A percentile compares a stretch with the other conserved stretches of the same genome.
phyloP scores from a whole-genome alignment of 257 asterid genomes.

The Solanum bulbocastanum region DNA sequence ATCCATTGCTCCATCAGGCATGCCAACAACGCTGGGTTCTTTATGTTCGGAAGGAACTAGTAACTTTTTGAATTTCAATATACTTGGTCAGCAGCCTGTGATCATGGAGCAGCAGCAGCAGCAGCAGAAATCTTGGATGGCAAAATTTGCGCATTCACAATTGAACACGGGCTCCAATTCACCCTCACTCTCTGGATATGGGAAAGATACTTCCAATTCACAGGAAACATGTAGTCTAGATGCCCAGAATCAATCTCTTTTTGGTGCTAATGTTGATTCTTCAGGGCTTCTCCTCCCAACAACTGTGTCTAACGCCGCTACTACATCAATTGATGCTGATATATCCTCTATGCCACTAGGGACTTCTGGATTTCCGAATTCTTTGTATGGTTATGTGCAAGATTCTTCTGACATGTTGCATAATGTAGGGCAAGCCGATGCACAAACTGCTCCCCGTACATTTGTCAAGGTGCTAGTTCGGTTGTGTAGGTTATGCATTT shows the following conservation, averaged over 20 bases:
- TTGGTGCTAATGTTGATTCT: slow-evolving; percentile 52
- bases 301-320: slow-evolving; percentile 38
- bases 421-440: slow-evolving; percentile 49
- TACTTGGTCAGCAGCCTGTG: slow-evolving; percentile 50
- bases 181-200: slow-evolving; percentile 34
- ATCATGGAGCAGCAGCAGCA: slow-evolving; percentile 50
- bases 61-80: slow-evolving; percentile 48
- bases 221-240: slow-evolving; percentile 53
- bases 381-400: slow-evolving; percentile 53
- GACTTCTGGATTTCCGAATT: slow-evolving; percentile 54
- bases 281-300: slow-evolving; percentile 71
- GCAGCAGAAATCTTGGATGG: slow-evolving; percentile 64
- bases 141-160: slow-evolving; percentile 43
- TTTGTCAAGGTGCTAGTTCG: slow-evolving; percentile 63
- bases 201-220: slow-evolving; percentile 53
- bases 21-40: slow-evolving; percentile 64
- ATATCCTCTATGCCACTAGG: slow-evolving; percentile 54
- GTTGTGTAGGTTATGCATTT: not conserved
- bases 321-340: slow-evolving; percentile 52
- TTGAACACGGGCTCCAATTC: slow-evolving; percentile 32
- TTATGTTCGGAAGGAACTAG: slow-evolving; percentile 60
- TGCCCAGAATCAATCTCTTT: slow-evolving; percentile 53
- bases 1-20: slow-evolving; percentile 33
- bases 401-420: slow-evolving; percentile 71
- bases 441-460: slow-evolving; percentile 34